phyloP scores from a whole-genome alignment of 140 eudicot species.

The Cichorium intybus region DNA sequence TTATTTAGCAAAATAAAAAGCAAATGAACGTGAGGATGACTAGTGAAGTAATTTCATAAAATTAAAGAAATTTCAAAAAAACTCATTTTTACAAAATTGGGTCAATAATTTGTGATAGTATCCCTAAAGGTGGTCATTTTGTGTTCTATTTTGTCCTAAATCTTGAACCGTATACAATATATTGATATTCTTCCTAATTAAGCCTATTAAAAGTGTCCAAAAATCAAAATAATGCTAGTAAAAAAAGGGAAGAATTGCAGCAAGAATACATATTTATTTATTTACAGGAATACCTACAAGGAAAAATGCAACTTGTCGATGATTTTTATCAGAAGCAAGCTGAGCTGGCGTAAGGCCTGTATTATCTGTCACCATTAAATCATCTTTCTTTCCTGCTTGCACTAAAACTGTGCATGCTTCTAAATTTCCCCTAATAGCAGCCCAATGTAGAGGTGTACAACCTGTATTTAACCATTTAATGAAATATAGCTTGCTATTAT shows the following conservation, averaged over 20 bases:
- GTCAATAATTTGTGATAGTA: too few species aligned
- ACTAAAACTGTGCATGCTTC: slow-evolving; percentile 99
- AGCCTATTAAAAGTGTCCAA: too few species aligned
- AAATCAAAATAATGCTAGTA: too few species aligned
- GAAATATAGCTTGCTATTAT: not conserved
- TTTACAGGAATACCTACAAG: slow-evolving; percentile 81
- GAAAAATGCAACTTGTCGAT: slow-evolving; percentile 97
- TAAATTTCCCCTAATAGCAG: slow-evolving; percentile 93
- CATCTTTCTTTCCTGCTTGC: slow-evolving; percentile 97
- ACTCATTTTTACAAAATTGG: too few species aligned
- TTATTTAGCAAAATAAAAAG: too few species aligned
- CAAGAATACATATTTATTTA: not conserved
- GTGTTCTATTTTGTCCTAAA: too few species aligned
- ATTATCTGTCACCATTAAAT: slow-evolving; percentile 77
- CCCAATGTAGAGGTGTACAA: slow-evolving; percentile 99
- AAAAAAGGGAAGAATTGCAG: not conserved
- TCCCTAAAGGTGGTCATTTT: too few species aligned
- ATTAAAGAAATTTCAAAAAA: too few species aligned
- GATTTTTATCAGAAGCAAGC: slow-evolving; percentile 97
- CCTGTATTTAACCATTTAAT: slow-evolving; percentile 40
- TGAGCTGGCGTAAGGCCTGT: slow-evolving; percentile 99
- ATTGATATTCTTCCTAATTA: too few species aligned
- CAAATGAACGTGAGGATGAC: too few species aligned
- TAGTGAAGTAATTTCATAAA: too few species aligned
- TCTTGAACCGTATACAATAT: too few species aligned